Percentiles rank a stretch among this genome's conserved stretches.
These are phyloP conservation scores for Lactifluus subvellereus DNA, from an alignment of 768 basidiomycete species.

Conservation along the genomic window DNA sequence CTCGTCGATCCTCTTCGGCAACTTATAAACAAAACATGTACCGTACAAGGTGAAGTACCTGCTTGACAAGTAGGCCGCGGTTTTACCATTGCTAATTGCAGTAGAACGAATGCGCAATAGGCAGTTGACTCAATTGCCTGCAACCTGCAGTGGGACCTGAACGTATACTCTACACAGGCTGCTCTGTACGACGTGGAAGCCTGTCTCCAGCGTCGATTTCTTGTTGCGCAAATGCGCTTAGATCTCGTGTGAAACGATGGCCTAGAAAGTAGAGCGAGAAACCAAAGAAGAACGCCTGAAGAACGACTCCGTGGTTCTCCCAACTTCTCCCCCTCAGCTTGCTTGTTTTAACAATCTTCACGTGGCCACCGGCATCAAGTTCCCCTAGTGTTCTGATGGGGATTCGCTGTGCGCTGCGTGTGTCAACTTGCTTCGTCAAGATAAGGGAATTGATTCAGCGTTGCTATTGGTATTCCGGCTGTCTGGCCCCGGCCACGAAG, in stretches of 20 bases:
- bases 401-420: background rate
- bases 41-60: no score
- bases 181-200: background rate
- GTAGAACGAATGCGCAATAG: background rate
- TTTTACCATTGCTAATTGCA: background rate
- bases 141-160: no score
- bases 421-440: no score
- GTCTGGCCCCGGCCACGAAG: background rate
- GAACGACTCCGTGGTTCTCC: background rate
- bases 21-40: no score
- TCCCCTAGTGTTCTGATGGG: background rate
- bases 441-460: background rate
- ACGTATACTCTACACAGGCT: background rate
- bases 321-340: background rate
- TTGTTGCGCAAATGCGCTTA: background rate
- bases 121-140: background rate
- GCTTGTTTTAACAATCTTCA: background rate
- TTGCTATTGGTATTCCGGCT: background rate
- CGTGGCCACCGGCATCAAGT: background rate
- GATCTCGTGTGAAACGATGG: background rate
- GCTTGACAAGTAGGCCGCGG: background rate
- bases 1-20: no score
- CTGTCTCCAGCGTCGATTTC: background rate
- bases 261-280: background rate
- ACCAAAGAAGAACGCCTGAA: background rate